A percentile compares a stretch with the other conserved stretches of the same genome.
Evolutionary conservation across 2,329 filamentous ascomycete genomes (phyloP).

Genomic region (Aspergillus udagawae): DNA sequence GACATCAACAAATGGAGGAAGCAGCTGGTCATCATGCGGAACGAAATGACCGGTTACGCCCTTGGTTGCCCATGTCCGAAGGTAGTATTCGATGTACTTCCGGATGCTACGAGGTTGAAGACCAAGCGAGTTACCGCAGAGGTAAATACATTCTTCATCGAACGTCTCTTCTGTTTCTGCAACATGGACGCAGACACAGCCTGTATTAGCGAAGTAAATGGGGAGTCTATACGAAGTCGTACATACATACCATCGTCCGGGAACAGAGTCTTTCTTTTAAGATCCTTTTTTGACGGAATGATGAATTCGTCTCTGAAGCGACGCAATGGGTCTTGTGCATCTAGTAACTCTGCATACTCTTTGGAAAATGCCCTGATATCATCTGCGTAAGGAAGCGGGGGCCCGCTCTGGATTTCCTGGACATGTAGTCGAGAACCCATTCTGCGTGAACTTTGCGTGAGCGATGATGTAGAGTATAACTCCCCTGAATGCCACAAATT

Average conservation of each 20-base stretch:
- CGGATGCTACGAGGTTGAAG: slow-evolving; percentile 70
- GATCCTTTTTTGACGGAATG: slow-evolving; percentile 69
- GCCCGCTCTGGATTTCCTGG: slow-evolving; percentile 23
- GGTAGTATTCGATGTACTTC: slow-evolving; percentile 65
- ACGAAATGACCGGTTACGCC: slow-evolving; percentile 82
- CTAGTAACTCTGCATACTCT: slow-evolving; percentile 48
- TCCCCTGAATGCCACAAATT: background rate
- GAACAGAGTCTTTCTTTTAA: slow-evolving; percentile 59
- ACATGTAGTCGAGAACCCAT: slow-evolving; percentile 30
- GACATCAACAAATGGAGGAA: slow-evolving; percentile 72
- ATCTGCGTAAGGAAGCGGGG: slow-evolving; percentile 27
- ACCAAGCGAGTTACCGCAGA: slow-evolving; percentile 86
- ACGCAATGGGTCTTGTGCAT: slow-evolving; percentile 58
- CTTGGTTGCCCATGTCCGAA: slow-evolving; percentile 79
- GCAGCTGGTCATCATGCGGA: slow-evolving; percentile 61
- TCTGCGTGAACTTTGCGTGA: background rate
- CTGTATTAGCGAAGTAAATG: background rate
- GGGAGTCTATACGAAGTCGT: background rate
- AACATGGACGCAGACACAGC: background rate
- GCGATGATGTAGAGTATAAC: background rate
- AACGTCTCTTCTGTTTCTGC: slow-evolving; percentile 25
- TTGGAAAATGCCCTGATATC: slow-evolving; percentile 32
- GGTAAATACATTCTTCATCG: slow-evolving; percentile 63
- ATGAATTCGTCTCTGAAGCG: slow-evolving; percentile 67
- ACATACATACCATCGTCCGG: slow-evolving; percentile 23